These are phyloP conservation scores for Diddensiella caesifluorescens DNA, from an alignment of 805 yeast species.

Conservation along the genomic window DNA sequence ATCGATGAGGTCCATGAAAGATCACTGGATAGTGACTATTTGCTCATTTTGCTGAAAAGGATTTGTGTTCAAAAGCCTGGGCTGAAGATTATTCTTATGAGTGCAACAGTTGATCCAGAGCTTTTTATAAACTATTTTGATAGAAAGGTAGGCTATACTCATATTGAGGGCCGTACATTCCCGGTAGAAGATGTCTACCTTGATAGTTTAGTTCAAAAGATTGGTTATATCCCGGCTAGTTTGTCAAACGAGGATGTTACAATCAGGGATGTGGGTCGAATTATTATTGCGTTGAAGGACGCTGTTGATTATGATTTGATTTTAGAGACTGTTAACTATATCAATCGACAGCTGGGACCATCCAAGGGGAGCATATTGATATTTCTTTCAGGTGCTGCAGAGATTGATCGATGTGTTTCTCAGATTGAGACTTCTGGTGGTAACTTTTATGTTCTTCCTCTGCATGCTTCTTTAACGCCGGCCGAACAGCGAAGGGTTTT, in stretches of 20 bases:
- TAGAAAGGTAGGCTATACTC: constrained; percentile 53
- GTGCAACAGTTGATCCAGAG: constrained; percentile 81
- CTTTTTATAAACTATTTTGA: constrained; percentile 64
- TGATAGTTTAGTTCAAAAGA: constrained; percentile 53
- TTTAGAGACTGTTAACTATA: constrained; percentile 45
- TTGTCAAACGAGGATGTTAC: constrained; percentile 19
- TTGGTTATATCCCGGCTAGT: constrained; percentile 44
- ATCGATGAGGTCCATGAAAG: constrained; percentile 98
- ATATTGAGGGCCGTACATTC: constrained; percentile 89
- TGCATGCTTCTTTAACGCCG: constrained; percentile 84
- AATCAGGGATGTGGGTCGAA: constrained; percentile 26
- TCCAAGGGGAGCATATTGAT: constrained; percentile 72
- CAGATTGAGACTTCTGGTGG: constrained; percentile 34
- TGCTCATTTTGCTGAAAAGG: constrained; percentile 68
- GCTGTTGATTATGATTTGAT: constrained; percentile 70
- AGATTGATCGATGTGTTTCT: constrained; percentile 53
- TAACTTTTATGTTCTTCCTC: constrained; percentile 52
- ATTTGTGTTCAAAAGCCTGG: constrained; percentile 43
- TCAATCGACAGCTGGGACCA: constrained; percentile 46
- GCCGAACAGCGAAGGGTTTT: constrained; percentile 79
- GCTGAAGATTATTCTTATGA: constrained; percentile 75
- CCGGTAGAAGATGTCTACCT: constrained; percentile 78
- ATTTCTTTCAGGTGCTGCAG: constrained; percentile 88
- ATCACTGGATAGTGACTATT: constrained; percentile 82
- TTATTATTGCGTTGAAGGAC: constrained; percentile 28